Percentiles rank a stretch among this genome's conserved stretches.
Evolutionary conservation across 495 filamentous ascomycete species (phyloP).

Genomic region (Tricharina praecox): DNA sequence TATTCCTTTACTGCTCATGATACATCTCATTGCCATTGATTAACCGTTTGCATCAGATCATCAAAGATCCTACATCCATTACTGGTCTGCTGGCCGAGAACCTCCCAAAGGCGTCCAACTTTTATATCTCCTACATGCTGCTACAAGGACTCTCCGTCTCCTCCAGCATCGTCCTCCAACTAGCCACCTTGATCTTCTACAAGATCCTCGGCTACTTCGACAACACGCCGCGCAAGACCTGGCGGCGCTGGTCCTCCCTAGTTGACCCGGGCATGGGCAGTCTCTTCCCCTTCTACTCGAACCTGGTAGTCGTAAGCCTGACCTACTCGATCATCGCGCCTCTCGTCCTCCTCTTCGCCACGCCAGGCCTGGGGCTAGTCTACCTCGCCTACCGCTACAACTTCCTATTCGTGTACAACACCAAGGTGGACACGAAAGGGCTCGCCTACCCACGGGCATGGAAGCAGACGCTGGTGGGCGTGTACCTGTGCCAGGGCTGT

Average conservation of each 20-base stretch:
- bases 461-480: constrained; percentile 74
- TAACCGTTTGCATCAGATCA: no score
- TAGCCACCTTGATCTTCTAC: constrained; percentile 59
- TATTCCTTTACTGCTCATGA: no score
- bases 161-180: constrained; percentile 55
- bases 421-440: constrained; percentile 75
- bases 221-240: constrained; percentile 39
- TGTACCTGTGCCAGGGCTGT: constrained; percentile 70
- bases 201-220: constrained; percentile 51
- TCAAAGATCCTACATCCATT: constrained; percentile 40
- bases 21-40: no score
- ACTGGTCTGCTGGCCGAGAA: constrained; percentile 56
- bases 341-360: constrained; percentile 70
- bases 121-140: constrained; percentile 90
- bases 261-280: constrained; percentile 68
- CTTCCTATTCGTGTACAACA: constrained; percentile 75
- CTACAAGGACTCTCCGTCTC: constrained; percentile 76
- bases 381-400: constrained; percentile 94
- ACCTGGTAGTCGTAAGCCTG: constrained; percentile 70
- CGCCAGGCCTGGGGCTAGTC: constrained; percentile 70
- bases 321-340: constrained; percentile 88
- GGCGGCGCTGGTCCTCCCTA: constrained; percentile 41
- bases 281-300: constrained; percentile 67
- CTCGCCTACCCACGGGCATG: constrained; percentile 68
- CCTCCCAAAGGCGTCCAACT: constrained; percentile 69